Evolutionary conservation across 768 basidiomycete genomes (phyloP), one percentile per base, ranked within the genome.

Genomic region (Boletus patriciae): DNA sequence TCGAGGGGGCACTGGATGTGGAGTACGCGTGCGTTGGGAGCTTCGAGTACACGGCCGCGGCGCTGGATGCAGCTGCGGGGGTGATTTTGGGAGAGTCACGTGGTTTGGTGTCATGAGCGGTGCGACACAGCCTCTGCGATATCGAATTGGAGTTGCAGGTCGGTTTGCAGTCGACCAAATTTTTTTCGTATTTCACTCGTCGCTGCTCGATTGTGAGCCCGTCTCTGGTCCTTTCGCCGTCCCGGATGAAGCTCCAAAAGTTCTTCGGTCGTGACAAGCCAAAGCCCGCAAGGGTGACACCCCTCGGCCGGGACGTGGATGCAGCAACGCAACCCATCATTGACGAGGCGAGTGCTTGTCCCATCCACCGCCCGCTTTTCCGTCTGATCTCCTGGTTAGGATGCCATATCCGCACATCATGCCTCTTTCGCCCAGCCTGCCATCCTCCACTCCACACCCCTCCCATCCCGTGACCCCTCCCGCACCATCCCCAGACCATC

Each of bases 11-110:
- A 69, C 15, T 41, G 6, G 65, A 70, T 12, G 57, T 62, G 2
- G 65, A 60, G 58, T 68, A 69, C 0, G 70, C 74, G 23, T 81
- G 77, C 36, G 60, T 87, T 4, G 79, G 75, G 18, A 82, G 81
- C 42, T 86, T 83, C 66, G 86, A 88, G 66, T 84, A 81, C 57
- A 87, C 85, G 2, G 60, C 66, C 1, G 69, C 75, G 1, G 86
- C 81, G 7, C 65, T 88, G 58, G 77, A 74, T 36, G 75, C 76
- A 1, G 79, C 77, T 4, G 74, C 70, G 2, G 67, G 62, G 0
- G 74, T 80, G 27, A 66, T 85, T 3, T 78, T 84, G 61, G 77
- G 78, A 6, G 76, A 66, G 45, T 62, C 66, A 67, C 65, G 66
- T 68, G 61, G 6, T 21, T 1, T 13, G 6, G 41, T 34, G n/a